These are phyloP conservation scores for Hypoxylon sp. DNA, from an alignment of 2,329 filamentous ascomycete species.

Conservation along the genomic window DNA sequence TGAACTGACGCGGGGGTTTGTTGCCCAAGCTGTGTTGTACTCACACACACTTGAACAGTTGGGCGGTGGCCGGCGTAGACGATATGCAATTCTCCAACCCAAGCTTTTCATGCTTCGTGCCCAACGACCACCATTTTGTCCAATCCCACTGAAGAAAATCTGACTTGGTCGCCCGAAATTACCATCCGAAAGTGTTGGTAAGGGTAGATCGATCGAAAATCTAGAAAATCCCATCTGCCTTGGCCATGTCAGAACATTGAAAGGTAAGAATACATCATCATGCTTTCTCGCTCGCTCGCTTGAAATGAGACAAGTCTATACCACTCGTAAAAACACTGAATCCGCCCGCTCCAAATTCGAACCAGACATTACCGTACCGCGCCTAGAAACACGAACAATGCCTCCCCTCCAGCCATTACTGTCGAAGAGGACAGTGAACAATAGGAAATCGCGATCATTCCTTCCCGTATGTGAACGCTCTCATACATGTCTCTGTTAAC, in stretches of 20 bases:
- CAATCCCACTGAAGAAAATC: conserved; percentile 30
- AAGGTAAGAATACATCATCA: conserved; percentile 38
- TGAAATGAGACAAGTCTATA: conserved; percentile 41
- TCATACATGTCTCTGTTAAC: conserved; percentile 44
- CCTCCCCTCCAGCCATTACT: conserved; percentile 29
- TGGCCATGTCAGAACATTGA: conserved; percentile 20
- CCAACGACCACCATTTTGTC: conserved; percentile 31
- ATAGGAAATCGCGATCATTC: conserved; percentile 47
- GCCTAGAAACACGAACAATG: conserved; percentile 28
- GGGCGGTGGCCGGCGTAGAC: conserved; percentile 30
- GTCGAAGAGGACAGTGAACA: conserved; percentile 28
- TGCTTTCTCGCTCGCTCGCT: conserved; percentile 29
- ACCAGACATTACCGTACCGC: conserved; percentile 31
- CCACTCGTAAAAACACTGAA: conserved; percentile 13
- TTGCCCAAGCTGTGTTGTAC: conserved; percentile 34
- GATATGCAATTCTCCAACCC: conserved; percentile 33
- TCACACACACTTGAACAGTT: conserved; percentile 27
- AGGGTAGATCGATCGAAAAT: conserved; percentile 30
- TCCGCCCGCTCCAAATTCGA: conserved; percentile 21
- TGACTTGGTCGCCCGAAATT: conserved; percentile 33
- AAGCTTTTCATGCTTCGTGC: conserved; percentile 33
- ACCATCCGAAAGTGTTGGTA: conserved; percentile 27
- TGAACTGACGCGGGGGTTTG: conserved; percentile 34
- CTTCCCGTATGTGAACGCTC: conserved; percentile 39
- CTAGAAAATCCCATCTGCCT: conserved; percentile 30